Evolutionary conservation across 176 grass and related monocot genomes (phyloP).

Genomic region (Lolium perenne): DNA sequence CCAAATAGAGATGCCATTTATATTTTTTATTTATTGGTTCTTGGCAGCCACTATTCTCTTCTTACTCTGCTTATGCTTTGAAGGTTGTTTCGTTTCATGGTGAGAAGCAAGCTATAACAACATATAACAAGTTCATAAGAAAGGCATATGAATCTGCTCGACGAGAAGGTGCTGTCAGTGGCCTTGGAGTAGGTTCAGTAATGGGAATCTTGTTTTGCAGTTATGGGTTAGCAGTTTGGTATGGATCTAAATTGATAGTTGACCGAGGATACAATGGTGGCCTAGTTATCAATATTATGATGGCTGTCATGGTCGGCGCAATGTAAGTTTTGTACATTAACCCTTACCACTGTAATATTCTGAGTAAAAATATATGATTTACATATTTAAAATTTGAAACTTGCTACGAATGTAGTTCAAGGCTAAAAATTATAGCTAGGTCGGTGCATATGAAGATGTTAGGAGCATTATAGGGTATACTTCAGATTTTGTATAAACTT

Average conservation of each 20-base stretch:
- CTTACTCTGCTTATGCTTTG: constrained; percentile 32
- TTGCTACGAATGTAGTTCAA: neutral
- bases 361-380: constrained; percentile 6
- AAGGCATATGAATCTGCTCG: constrained; percentile 60
- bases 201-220: constrained; percentile 65
- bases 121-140: constrained; percentile 68
- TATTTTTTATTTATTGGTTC: too few species aligned
- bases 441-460: neutral
- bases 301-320: constrained; percentile 69
- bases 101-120: constrained; percentile 63
- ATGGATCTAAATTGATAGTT: constrained; percentile 71
- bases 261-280: constrained; percentile 83
- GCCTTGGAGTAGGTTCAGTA: constrained; percentile 63
- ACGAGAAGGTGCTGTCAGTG: constrained; percentile 56
- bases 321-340: constrained; percentile 65
- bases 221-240: constrained; percentile 80
- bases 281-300: constrained; percentile 65
- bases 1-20: too few species aligned
- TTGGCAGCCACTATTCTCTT: neutral
- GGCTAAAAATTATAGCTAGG: neutral
- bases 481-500: neutral
- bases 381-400: constrained; percentile 3
- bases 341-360: constrained; percentile 1
- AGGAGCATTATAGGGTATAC: neutral
- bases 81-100: constrained; percentile 84